Evolutionary conservation across 139 green algal genomes (phyloP).

Genomic region (Chlamydomonas sphaeroides): DNA sequence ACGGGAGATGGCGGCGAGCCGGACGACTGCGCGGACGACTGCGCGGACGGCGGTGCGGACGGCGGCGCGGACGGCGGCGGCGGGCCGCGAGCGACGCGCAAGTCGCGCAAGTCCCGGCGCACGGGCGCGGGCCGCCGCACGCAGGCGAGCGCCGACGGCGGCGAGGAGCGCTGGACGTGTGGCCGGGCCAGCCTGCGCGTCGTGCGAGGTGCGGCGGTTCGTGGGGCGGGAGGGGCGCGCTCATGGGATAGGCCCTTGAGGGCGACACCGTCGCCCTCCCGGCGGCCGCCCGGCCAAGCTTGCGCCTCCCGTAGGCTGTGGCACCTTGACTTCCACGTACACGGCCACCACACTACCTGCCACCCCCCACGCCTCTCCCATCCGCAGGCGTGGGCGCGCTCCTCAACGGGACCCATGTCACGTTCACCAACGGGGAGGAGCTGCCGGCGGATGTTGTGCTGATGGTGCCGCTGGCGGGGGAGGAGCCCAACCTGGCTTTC

Average conservation of each 20-base stretch:
- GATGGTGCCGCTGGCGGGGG: conserved; percentile 5
- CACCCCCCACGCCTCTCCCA: background rate
- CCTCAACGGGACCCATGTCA: conserved; percentile 35
- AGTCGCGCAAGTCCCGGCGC: too few relatives aligned
- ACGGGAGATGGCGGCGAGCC: too few relatives aligned
- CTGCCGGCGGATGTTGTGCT: conserved; percentile 23
- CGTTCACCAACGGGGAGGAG: conserved; percentile 23
- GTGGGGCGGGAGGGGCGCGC: too few relatives aligned
- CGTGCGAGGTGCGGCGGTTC: background rate
- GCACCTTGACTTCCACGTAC: too few relatives aligned
- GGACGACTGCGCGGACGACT: background rate
- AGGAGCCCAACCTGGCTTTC: conserved; percentile 19
- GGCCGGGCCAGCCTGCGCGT: background rate
- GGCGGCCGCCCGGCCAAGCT: too few relatives aligned
- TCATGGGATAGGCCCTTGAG: too few relatives aligned
- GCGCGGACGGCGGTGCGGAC: background rate
- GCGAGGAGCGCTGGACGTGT: background rate
- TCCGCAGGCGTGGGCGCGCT: conserved; percentile 2
- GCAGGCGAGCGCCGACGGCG: too few relatives aligned
- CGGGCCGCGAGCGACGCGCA: background rate
- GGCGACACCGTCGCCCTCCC: too few relatives aligned
- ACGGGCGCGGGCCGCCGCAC: too few relatives aligned
- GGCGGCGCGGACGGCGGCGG: background rate
- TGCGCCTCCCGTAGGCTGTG: too few relatives aligned
- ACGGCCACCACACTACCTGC: background rate